These are phyloP conservation scores for Lepraria neglecta DNA, from an alignment of 495 filamentous ascomycete species.

Conservation along the genomic window DNA sequence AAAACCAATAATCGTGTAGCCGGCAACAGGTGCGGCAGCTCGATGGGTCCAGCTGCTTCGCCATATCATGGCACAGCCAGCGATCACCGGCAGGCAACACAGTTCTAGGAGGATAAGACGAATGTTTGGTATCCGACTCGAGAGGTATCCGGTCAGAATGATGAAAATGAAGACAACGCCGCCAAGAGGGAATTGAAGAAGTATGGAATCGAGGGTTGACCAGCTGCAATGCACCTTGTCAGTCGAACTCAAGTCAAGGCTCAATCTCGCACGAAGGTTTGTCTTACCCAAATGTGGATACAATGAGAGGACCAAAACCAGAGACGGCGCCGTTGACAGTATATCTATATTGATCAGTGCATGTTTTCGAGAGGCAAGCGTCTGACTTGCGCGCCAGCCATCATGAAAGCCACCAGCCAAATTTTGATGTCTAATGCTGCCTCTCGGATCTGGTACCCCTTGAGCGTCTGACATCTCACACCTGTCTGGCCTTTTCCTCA, in stretches of 20 bases:
- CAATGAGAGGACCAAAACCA: conserved; percentile 70
- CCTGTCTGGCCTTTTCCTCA: conserved; percentile 49
- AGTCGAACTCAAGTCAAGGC: not conserved
- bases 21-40: conserved; percentile 56
- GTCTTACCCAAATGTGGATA: conserved; percentile 57
- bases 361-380: not conserved
- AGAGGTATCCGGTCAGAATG: conserved; percentile 56
- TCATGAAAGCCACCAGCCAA: conserved; percentile 52
- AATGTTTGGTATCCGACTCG: conserved; percentile 53
- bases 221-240: conserved; percentile 31
- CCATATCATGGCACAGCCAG: conserved; percentile 70
- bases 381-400: conserved; percentile 45
- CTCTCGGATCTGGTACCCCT: conserved; percentile 45
- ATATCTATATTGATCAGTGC: conserved; percentile 38
- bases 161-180: conserved; percentile 58
- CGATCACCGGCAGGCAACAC: conserved; percentile 65
- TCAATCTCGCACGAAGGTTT: not conserved
- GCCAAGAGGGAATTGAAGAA: conserved; percentile 68
- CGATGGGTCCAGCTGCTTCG: conserved; percentile 58
- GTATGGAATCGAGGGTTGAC: conserved; percentile 55
- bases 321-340: conserved; percentile 70
- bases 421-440: conserved; percentile 44
- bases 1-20: conserved; percentile 64
- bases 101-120: conserved; percentile 56
- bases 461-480: conserved; percentile 47